A percentile compares a stretch with the other conserved stretches of the same genome.
These are phyloP conservation scores for Rubia occidens DNA, from an alignment of 305 asterid genomes.

Conservation along the genomic window DNA sequence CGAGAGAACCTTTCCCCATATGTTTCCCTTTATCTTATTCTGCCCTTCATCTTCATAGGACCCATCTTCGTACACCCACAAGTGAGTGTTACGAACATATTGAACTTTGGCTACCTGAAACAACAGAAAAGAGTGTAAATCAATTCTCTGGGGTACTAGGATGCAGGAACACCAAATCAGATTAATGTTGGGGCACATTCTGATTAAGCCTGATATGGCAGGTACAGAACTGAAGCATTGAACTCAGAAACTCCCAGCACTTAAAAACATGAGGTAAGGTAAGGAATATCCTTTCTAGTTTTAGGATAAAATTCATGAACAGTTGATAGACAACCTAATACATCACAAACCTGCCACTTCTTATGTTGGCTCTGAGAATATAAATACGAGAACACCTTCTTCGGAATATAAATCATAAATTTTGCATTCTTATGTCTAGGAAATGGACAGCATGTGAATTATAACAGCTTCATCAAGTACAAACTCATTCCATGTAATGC, in stretches of 20 bases:
- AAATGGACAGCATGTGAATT: neutral
- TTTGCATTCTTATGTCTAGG: neutral
- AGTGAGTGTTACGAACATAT: conserved; percentile 61
- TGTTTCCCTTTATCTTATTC: conserved; percentile 66
- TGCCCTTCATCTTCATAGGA: conserved; percentile 90
- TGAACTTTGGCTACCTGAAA: conserved; percentile 73
- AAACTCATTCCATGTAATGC: neutral
- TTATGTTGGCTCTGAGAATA: neutral
- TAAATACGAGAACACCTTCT: neutral
- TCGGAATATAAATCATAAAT: neutral
- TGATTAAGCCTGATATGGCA: neutral
- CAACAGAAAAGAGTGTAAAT: conserved; percentile 17
- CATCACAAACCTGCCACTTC: neutral
- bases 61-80: conserved; percentile 86
- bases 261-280: neutral
- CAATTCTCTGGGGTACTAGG: conserved; percentile 11
- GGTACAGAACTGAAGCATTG: neutral
- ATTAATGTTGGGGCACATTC: neutral
- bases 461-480: neutral
- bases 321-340: neutral
- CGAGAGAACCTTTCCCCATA: conserved; percentile 65
- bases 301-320: neutral
- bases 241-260: neutral
- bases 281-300: neutral
- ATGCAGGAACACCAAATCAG: neutral